Base-by-base conservation (phyloP, 108 stramenopile species). In the Craspedostauros australis region DNA sequence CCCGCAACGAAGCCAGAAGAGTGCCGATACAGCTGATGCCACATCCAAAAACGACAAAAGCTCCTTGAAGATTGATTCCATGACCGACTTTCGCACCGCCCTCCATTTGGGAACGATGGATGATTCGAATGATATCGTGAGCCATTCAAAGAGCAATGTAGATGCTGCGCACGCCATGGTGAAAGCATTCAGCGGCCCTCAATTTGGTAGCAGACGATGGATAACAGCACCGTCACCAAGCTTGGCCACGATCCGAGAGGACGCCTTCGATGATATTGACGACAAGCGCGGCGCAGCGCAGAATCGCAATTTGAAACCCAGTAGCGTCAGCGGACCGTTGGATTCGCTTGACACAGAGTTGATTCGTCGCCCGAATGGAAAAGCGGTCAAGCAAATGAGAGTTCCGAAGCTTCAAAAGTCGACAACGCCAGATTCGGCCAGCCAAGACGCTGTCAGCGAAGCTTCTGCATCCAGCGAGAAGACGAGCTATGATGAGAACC, bases 161-260 rank as follows among this genome's bases (percentile, higher is more conserved):
- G 47, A 25, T 31, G 68, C 64, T n/a, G 60, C 68, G 1, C 32
- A 20, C 16, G 40, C 59, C 28, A 48, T 68, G 59, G 51, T 76
- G 6, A 54, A 69, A 19, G 64, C 64, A 1, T 76, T 70, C 27
- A 46, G 60, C 32, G 73, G 73, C 4, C 41, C 57, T 23, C 42
- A 36, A 20, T 54, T 18, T 4, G 60, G 60, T 19, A 74, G 38
- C n/a, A 51, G 55, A 44, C 72, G 73, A 28, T 87, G 74, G 70
- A 82, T 82, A 70, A 87, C 85, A 16, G 61, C 77, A 51, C 82
- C 84, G 11, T 34, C 77, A 16, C 65, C 66, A 25, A 54, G 67
- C 6, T 65, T 92, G 2, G 75, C 86, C 11, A 92, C 91, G 7
- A 92, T 92, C 39, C 68, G 77, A 50, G 91, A 92, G 64, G 75